A percentile compares a stretch with the other conserved stretches of the same genome.
phyloP scores from a whole-genome alignment of 495 filamentous ascomycete species.

The Xeromyces bisporus region DNA sequence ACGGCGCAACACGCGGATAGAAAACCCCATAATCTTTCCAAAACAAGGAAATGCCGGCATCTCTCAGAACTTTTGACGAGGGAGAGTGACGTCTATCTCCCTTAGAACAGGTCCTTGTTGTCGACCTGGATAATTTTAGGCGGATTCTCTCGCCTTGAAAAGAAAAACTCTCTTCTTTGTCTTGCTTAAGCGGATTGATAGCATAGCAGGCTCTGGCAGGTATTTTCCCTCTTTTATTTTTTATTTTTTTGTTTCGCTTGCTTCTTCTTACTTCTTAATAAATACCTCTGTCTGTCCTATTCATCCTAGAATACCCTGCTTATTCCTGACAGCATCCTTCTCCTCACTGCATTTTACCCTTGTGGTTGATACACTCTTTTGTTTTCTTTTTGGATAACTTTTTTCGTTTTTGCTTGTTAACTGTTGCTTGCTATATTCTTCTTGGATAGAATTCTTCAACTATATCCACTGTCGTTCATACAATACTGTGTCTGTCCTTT shows the following conservation, averaged over 20 bases:
- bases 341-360: too few relatives aligned
- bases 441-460: conserved; percentile 3
- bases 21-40: conserved; percentile 71
- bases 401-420: too few relatives aligned
- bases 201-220: too few relatives aligned
- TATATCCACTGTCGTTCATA: conserved; percentile 1
- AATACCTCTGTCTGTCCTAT: too few relatives aligned
- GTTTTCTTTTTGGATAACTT: too few relatives aligned
- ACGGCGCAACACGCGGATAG: conserved; percentile 80
- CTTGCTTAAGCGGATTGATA: neutral
- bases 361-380: too few relatives aligned
- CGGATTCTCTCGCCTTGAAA: neutral
- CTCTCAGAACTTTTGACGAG: conserved; percentile 83
- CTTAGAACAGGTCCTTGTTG: too few relatives aligned
- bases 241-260: neutral
- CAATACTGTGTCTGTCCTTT: conserved; percentile 2
- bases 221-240: neutral
- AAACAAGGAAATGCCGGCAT: conserved; percentile 87
- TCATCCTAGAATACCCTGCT: too few relatives aligned
- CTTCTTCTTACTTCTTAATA: neutral
- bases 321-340: too few relatives aligned
- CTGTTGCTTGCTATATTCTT: too few relatives aligned
- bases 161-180: neutral
- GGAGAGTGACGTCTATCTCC: too few relatives aligned
- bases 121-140: neutral